These are phyloP conservation scores for Jatropha curcas DNA, from an alignment of 345 rosid genomes.

Conservation along the genomic window DNA sequence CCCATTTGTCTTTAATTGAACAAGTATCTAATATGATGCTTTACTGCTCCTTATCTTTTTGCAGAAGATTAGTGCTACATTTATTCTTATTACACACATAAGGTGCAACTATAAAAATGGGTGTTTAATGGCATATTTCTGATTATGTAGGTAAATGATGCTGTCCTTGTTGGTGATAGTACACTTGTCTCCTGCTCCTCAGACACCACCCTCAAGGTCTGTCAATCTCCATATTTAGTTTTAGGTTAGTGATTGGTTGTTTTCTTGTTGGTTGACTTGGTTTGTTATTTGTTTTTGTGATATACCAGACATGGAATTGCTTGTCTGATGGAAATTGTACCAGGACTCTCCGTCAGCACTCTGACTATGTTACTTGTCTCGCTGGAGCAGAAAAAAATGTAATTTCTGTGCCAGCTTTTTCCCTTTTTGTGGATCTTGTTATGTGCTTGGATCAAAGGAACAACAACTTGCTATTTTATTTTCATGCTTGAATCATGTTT, in stretches of 20 bases:
- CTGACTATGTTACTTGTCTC: slow-evolving; percentile 96
- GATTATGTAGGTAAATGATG: slow-evolving; percentile 83
- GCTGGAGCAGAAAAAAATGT: slow-evolving; percentile 91
- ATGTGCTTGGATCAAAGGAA: slow-evolving; percentile 26
- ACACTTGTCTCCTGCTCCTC: slow-evolving; percentile 95
- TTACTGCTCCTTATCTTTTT: background rate
- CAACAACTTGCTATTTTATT: slow-evolving; percentile 22
- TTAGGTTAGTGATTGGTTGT: slow-evolving; percentile 8
- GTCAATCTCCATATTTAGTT: slow-evolving; percentile 13
- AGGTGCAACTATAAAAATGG: background rate
- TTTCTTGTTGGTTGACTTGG: slow-evolving; percentile 19
- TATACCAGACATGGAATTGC: slow-evolving; percentile 78
- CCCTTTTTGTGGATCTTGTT: slow-evolving; percentile 29
- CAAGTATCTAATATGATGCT: background rate
- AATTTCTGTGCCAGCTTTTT: slow-evolving; percentile 41
- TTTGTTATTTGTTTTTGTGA: slow-evolving; percentile 15
- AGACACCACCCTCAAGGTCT: slow-evolving; percentile 93
- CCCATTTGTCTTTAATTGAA: no score
- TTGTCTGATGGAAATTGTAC: slow-evolving; percentile 83
- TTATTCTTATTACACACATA: background rate
- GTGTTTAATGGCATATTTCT: slow-evolving; percentile 6
- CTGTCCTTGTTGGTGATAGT: slow-evolving; percentile 70
- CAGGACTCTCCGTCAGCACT: slow-evolving; percentile 86
- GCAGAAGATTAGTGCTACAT: background rate
- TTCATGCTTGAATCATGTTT: slow-evolving; percentile 7